phyloP scores from a whole-genome alignment of 257 asterid species.

The Handroanthus guayacan region DNA sequence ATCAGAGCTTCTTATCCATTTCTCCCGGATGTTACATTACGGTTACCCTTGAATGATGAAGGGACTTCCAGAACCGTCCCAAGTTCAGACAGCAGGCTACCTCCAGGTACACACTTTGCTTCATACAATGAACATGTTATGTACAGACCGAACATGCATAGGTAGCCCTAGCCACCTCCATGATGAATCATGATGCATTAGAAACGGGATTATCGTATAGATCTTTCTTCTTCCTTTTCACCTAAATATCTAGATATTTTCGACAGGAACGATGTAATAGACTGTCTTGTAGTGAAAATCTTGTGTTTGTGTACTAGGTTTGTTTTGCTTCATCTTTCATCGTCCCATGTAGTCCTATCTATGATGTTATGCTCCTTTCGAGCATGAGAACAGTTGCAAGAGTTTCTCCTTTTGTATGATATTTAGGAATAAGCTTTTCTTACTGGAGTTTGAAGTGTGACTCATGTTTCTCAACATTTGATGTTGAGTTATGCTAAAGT shows the following conservation, averaged over 20 bases:
- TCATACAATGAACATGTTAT: constrained; percentile 43
- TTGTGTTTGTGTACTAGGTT: constrained; percentile 30
- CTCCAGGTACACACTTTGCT: constrained; percentile 53
- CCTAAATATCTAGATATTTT: constrained; percentile 3
- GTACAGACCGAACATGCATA: constrained; percentile 47
- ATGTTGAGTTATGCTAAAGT: not conserved
- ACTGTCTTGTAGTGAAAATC: constrained; percentile 8
- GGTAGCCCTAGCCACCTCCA: constrained; percentile 40
- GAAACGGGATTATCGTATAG: not conserved
- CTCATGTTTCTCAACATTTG: not conserved
- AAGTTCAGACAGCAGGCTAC: constrained; percentile 47
- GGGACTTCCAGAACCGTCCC: constrained; percentile 47
- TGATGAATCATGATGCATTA: constrained; percentile 12
- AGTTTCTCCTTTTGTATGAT: constrained; percentile 29
- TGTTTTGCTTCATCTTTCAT: not conserved
- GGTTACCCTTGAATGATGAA: constrained; percentile 45
- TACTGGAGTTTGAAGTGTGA: not conserved
- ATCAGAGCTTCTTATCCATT: constrained; percentile 42
- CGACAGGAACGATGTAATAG: not conserved
- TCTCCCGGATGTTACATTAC: constrained; percentile 45
- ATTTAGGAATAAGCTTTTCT: constrained; percentile 2
- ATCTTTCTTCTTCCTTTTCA: not conserved
- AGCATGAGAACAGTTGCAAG: constrained; percentile 16
- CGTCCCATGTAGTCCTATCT: not conserved
- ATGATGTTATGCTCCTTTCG: constrained; percentile 3